These are phyloP conservation scores for Scheffersomyces quercinus DNA, from an alignment of 1,139 yeast species.

Conservation along the genomic window DNA sequence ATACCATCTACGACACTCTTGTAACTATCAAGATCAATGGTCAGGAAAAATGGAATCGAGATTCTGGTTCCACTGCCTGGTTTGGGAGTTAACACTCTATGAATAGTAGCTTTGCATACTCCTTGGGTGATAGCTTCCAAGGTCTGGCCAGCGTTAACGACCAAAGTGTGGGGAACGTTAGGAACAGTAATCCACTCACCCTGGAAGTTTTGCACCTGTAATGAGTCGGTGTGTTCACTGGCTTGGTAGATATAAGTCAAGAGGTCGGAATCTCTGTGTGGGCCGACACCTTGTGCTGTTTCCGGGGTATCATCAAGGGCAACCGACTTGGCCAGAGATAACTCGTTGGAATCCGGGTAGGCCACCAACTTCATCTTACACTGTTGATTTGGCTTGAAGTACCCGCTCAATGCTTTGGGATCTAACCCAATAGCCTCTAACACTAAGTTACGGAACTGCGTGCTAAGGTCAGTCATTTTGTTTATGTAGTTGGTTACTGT, in stretches of 20 bases:
- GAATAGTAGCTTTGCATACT: slow-evolving; percentile 66
- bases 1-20: slow-evolving; percentile 33
- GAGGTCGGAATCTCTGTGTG: slow-evolving; percentile 70
- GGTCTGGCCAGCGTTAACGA: slow-evolving; percentile 57
- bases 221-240: slow-evolving; percentile 44
- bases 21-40: slow-evolving; percentile 48
- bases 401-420: slow-evolving; percentile 44
- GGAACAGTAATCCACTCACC: slow-evolving; percentile 65
- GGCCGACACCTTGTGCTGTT: slow-evolving; percentile 67
- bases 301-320: slow-evolving; percentile 42
- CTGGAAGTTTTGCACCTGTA: slow-evolving; percentile 62
- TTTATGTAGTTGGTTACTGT: slow-evolving; percentile 46
- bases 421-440: slow-evolving; percentile 57
- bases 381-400: slow-evolving; percentile 53
- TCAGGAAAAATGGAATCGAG: slow-evolving; percentile 56
- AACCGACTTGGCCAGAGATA: slow-evolving; percentile 26
- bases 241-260: slow-evolving; percentile 64
- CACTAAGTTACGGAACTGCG: slow-evolving; percentile 44
- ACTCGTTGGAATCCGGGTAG: slow-evolving; percentile 44
- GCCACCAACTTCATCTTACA: slow-evolving; percentile 56
- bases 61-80: slow-evolving; percentile 54
- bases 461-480: slow-evolving; percentile 49
- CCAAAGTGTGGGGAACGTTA: slow-evolving; percentile 42
- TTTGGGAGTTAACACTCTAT: slow-evolving; percentile 57
- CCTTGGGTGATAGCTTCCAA: slow-evolving; percentile 55